Conservation (phyloP, 2,329 filamentous ascomycete species). For the Endoconidiophora polonica region DNA sequence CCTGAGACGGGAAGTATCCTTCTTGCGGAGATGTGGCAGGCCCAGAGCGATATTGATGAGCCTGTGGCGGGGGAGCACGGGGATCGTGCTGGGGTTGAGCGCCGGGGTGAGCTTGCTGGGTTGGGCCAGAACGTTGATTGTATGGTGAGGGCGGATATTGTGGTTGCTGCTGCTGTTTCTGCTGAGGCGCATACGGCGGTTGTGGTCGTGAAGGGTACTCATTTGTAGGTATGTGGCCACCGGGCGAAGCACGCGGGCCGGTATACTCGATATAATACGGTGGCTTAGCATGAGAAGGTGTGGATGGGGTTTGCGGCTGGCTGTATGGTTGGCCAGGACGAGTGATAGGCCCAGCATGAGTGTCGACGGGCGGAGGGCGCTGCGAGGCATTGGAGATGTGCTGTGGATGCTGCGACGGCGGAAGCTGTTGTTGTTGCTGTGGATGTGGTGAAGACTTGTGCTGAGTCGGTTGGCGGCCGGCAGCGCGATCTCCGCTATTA, state of each 20-base stretch:
- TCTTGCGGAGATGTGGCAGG: background rate
- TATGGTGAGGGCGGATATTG: constrained; percentile 10
- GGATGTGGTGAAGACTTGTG: constrained; percentile 12
- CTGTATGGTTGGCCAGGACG: constrained; percentile 15
- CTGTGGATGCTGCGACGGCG: constrained; percentile 13
- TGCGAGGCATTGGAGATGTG: constrained; percentile 1
- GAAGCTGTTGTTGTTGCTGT: constrained; percentile 17
- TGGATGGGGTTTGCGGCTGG: constrained; percentile 12
- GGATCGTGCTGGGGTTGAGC: background rate
- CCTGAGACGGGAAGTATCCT: background rate
- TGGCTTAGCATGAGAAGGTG: constrained; percentile 13
- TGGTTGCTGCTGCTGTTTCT: constrained; percentile 14
- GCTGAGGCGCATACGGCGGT: constrained; percentile 16
- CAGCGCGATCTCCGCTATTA: constrained; percentile 24
- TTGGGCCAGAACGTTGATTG: constrained; percentile 1
- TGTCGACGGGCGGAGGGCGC: constrained; percentile 7
- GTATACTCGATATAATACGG: constrained; percentile 35
- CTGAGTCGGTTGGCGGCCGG: constrained; percentile 17
- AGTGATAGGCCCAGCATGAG: constrained; percentile 16
- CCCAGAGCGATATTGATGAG: background rate
- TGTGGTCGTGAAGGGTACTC: constrained; percentile 24
- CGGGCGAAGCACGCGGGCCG: constrained; percentile 22
- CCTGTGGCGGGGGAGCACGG: background rate
- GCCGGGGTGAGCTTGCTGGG: constrained; percentile 1
- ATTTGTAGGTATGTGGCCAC: constrained; percentile 27